Evolutionary conservation across 2,329 filamentous ascomycete species (phyloP).

Genomic region (Hysterium pulicare): DNA sequence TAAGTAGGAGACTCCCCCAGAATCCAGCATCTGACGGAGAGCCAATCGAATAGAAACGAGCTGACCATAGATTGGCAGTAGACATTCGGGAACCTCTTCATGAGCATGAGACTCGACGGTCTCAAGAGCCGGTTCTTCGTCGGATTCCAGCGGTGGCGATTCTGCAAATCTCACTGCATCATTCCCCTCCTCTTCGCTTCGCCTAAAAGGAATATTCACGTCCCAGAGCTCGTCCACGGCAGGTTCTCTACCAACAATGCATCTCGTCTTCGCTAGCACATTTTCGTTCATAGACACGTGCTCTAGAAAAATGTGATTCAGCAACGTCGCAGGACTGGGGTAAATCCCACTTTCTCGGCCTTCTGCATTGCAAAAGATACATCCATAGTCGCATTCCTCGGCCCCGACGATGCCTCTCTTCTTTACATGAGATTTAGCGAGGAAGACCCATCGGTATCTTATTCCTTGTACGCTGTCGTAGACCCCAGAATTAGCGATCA

Average conservation of each 20-base stretch:
- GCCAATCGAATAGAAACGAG: too few relatives aligned
- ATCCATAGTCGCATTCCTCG: conserved; percentile 31
- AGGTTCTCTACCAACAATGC: conserved; percentile 35
- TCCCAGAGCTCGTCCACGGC: conserved; percentile 34
- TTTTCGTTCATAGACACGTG: conserved; percentile 31
- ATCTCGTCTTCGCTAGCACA: conserved; percentile 26
- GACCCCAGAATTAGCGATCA: conserved; percentile 28
- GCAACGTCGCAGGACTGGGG: conserved; percentile 37
- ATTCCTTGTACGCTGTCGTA: conserved; percentile 25
- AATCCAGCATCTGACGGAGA: too few relatives aligned
- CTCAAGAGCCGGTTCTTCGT: too few relatives aligned
- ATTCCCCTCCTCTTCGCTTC: not conserved
- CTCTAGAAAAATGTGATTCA: conserved; percentile 37
- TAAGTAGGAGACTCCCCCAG: too few relatives aligned
- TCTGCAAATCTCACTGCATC: too few relatives aligned
- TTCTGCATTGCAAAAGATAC: conserved; percentile 33
- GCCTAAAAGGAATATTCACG: conserved; percentile 28
- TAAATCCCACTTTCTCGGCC: conserved; percentile 30
- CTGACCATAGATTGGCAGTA: too few relatives aligned
- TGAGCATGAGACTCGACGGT: too few relatives aligned
- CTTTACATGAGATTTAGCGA: conserved; percentile 36
- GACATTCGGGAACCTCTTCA: too few relatives aligned
- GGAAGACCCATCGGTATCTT: conserved; percentile 37
- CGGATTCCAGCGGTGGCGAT: too few relatives aligned
- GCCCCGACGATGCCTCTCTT: conserved; percentile 6